A percentile compares a stretch with the other conserved stretches of the same genome.
Conservation (phyloP, 352 stramenopile genomes). For the Globisporangium emineosum region DNA sequence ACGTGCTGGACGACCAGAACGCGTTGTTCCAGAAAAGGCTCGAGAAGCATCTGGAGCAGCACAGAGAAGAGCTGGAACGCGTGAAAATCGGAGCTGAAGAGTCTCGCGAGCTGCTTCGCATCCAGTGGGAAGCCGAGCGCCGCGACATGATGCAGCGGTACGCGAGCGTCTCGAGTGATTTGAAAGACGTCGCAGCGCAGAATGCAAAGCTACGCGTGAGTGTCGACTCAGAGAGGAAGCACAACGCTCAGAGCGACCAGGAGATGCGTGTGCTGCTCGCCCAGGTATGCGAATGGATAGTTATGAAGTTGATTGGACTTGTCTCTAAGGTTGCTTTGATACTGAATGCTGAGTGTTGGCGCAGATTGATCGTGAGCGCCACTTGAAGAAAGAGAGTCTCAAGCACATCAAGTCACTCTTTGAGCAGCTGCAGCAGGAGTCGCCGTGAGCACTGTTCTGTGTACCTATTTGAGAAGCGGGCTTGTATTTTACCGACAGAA, state of each 20-base stretch:
- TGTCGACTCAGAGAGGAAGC: slow-evolving; percentile 43
- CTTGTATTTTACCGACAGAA: no score
- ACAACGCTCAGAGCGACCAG: slow-evolving; percentile 47
- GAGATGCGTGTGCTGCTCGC: slow-evolving; percentile 65
- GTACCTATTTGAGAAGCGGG: background rate
- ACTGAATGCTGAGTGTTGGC: background rate
- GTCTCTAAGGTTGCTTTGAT: background rate
- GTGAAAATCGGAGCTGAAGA: slow-evolving; percentile 30
- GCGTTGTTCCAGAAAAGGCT: slow-evolving; percentile 48
- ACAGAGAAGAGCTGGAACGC: slow-evolving; percentile 43
- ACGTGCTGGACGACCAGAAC: slow-evolving; percentile 50
- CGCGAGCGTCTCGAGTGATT: slow-evolving; percentile 30
- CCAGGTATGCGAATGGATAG: slow-evolving; percentile 29
- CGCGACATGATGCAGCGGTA: slow-evolving; percentile 44
- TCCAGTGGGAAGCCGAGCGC: slow-evolving; percentile 30
- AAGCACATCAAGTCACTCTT: slow-evolving; percentile 77
- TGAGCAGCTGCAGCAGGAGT: slow-evolving; percentile 62
- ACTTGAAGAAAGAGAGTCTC: slow-evolving; percentile 67
- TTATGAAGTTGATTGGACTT: background rate
- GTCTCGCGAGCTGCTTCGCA: slow-evolving; percentile 28
- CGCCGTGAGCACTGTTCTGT: slow-evolving; percentile 20
- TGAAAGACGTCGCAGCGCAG: slow-evolving; percentile 42
- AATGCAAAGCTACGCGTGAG: slow-evolving; percentile 45
- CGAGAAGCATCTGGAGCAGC: slow-evolving; percentile 42
- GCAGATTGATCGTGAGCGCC: slow-evolving; percentile 64